Evolutionary conservation across 257 asterid genomes (phyloP).

Genomic region (Rehmannia glutinosa): DNA sequence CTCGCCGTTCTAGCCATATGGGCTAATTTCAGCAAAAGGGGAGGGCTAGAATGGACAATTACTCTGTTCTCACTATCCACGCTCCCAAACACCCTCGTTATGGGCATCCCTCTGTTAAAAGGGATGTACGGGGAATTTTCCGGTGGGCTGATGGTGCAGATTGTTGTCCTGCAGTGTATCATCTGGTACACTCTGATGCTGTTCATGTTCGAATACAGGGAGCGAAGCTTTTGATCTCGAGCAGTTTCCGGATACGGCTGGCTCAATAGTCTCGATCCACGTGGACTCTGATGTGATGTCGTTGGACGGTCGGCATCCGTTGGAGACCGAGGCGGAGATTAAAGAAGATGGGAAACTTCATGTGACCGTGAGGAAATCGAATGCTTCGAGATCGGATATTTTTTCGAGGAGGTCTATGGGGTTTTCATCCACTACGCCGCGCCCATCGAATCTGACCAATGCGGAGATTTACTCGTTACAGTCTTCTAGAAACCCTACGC

Average conservation of each 20-base stretch:
- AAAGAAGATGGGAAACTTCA: constrained; percentile 79
- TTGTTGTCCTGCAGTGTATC: constrained; percentile 87
- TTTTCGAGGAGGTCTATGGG: constrained; percentile 68
- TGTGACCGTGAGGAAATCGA: constrained; percentile 72
- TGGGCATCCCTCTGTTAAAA: constrained; percentile 86
- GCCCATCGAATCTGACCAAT: constrained; percentile 74
- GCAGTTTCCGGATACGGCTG: constrained; percentile 89
- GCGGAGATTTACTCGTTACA: constrained; percentile 90
- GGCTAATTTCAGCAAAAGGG: constrained; percentile 48
- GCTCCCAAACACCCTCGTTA: constrained; percentile 84
- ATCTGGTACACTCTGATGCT: constrained; percentile 94
- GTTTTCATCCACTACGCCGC: constrained; percentile 55
- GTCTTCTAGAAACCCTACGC: constrained; percentile 80
- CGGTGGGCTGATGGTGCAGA: constrained; percentile 79
- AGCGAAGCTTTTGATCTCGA: constrained; percentile 65
- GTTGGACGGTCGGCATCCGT: constrained; percentile 63
- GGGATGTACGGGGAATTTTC: constrained; percentile 83
- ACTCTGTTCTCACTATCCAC: constrained; percentile 83
- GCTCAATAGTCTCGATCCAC: constrained; percentile 76
- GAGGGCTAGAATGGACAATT: constrained; percentile 82
- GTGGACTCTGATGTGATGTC: constrained; percentile 88
- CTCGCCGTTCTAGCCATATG: constrained; percentile 52
- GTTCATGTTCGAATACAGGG: constrained; percentile 86
- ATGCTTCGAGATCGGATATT: constrained; percentile 77
- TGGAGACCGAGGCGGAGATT: constrained; percentile 78